Base-by-base conservation (phyloP, 1,284 basidiomycete species). In the Pterulicium gracile region DNA sequence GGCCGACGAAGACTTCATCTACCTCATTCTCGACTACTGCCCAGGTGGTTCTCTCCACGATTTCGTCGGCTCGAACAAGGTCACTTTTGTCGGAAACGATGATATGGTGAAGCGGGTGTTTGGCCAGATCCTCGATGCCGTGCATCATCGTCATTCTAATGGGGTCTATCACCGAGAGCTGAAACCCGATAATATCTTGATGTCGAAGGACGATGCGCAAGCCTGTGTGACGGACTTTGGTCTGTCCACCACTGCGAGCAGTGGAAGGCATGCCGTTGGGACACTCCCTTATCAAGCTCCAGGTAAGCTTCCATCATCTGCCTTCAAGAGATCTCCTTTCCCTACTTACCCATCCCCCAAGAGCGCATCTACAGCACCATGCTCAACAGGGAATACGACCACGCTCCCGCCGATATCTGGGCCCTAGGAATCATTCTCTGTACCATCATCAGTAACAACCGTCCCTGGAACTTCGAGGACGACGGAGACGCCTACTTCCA, bases 401-500 rank as follows among this genome's bases (percentile, higher is more conserved):
- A 83, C 66, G 75, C 68, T 44, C 77, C 83, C 48, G 77, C 75
- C 57, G 88, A 90, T 56, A 67, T 88, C 45, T 89, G 88, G 87
- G 76, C 85, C 1, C 67, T 89, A 50, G 82, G 82, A n/a, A 73
- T 84, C 53, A 61, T 70, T 49, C 68, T 85, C 42, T 67, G 82
- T 55, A 87, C 86, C 63, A 67, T 89, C 51, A 72, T 82, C 36
- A 79, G 77, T 45, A 79, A 80, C 3, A 74, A 78, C 46, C 81
- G 79, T 56, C 85, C 82, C 3, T 88, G 87, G 86, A 70, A 71
- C 49, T 65, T 70, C 49, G 83, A 86, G 2, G 68, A 66, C 46
- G 61, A 65, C 3, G 61, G 64, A 39, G 82, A 88, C 60, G 67
- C 72, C 49, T 72, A 72, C 7, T 87, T 81, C 66, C 57, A 63